phyloP scores from a whole-genome alignment of 192 early-diverging fungal genomes.

The Coemansia sp. region DNA sequence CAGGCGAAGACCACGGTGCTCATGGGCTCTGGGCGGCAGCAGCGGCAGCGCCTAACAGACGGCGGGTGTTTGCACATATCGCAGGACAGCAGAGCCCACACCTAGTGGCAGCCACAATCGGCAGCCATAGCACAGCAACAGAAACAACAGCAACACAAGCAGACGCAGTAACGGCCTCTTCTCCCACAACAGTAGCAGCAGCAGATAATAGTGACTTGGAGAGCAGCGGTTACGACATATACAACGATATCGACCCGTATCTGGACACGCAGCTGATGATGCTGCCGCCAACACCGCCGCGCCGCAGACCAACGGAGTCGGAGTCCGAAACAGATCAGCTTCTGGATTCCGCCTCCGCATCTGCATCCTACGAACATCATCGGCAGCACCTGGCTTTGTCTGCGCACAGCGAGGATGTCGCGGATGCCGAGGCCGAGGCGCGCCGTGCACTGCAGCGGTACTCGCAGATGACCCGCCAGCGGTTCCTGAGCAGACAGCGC shows the following conservation, averaged over 20 bases:
- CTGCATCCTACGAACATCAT: background rate
- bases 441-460: constrained; percentile 29
- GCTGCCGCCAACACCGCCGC: constrained; percentile 37
- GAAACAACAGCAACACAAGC: background rate
- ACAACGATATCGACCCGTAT: constrained; percentile 13
- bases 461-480: constrained; percentile 27
- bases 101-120: background rate
- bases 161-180: background rate
- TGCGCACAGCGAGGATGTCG: background rate
- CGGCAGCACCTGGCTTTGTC: background rate
- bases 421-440: constrained; percentile 7
- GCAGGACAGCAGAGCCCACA: constrained; percentile 22
- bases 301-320: constrained; percentile 19
- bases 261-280: constrained; percentile 22
- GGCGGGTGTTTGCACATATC: constrained; percentile 41
- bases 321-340: constrained; percentile 13
- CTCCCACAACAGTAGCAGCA: background rate
- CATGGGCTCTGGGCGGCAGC: background rate
- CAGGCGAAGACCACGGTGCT: background rate
- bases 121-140: background rate
- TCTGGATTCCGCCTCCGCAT: constrained; percentile 2
- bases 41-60: constrained; percentile 12
- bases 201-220: background rate
- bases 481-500: constrained; percentile 40
- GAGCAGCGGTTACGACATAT: constrained; percentile 7